Percentiles rank a stretch among this genome's conserved stretches.
Conservation (phyloP, 2,329 filamentous ascomycete species). For the Coniosporium tulheliwenetii region DNA sequence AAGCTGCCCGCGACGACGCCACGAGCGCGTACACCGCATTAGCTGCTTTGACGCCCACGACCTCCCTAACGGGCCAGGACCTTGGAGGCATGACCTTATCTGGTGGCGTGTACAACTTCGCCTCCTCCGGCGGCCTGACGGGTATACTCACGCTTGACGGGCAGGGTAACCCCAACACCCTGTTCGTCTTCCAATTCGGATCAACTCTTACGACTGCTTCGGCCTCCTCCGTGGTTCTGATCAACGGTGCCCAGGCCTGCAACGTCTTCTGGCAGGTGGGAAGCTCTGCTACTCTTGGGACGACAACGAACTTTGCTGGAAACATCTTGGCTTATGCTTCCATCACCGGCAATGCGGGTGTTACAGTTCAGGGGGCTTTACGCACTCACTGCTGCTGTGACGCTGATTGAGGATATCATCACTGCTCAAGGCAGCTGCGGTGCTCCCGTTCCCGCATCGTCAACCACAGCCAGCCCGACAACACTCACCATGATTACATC, state of each 20-base stretch:
- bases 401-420: conserved; percentile 1
- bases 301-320: background rate
- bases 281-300: conserved; percentile 3
- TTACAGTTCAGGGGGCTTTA: background rate
- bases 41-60: background rate
- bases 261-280: conserved; percentile 8
- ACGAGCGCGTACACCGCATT: background rate
- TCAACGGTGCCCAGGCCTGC: conserved; percentile 8
- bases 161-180: conserved; percentile 3
- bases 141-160: conserved; percentile 6
- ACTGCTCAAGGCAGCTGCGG: conserved; percentile 1
- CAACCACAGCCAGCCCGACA: background rate
- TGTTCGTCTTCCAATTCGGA: conserved; percentile 8
- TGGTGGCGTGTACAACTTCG: background rate
- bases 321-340: conserved; percentile 1
- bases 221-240: conserved; percentile 3
- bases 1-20: background rate
- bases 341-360: background rate
- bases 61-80: background rate
- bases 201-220: conserved; percentile 4
- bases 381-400: conserved; percentile 1
- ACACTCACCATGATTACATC: background rate
- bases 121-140: background rate
- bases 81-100: background rate
- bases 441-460: background rate